phyloP scores from a whole-genome alignment of 345 rosid species.

The Syzygium grande region DNA sequence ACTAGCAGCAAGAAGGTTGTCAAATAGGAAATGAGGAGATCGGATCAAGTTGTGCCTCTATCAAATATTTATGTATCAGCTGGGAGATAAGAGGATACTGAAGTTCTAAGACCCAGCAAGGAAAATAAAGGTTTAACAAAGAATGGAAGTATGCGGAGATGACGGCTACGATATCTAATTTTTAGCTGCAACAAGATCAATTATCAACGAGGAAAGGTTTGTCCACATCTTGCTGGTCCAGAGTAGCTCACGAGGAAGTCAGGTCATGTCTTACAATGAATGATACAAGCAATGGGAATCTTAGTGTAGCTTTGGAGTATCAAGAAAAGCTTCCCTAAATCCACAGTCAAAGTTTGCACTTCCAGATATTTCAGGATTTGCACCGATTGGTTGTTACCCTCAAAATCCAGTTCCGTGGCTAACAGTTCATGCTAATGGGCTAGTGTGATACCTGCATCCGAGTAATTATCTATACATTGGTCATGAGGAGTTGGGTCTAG shows the following conservation, averaged over 20 bases:
- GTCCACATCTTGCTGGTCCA: too few species aligned
- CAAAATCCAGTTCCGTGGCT: conserved; percentile 76
- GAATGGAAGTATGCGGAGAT: not conserved
- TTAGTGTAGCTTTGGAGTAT: too few species aligned
- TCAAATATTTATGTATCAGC: conserved; percentile 34
- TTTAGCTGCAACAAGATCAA: too few species aligned
- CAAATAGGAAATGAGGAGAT: conserved; percentile 11
- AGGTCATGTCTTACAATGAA: too few species aligned
- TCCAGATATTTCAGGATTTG: conserved; percentile 45
- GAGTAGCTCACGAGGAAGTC: too few species aligned
- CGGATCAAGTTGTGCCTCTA: conserved; percentile 21
- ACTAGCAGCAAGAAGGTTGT: conserved; percentile 19
- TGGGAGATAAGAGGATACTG: conserved; percentile 45
- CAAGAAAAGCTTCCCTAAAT: too few species aligned
- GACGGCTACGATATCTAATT: too few species aligned
- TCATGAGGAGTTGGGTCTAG: conserved; percentile 42
- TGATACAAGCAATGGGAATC: too few species aligned
- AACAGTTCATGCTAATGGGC: conserved; percentile 49
- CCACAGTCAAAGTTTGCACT: not conserved
- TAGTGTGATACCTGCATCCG: conserved; percentile 42
- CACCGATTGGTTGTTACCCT: conserved; percentile 67
- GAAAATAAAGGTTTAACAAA: conserved; percentile 20
- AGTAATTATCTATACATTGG: conserved; percentile 51
- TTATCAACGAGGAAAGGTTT: too few species aligned
- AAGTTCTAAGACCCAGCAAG: conserved; percentile 22